A percentile compares a stretch with the other conserved stretches of the same genome.
Conservation (phyloP, 1,284 basidiomycete species). For the Tremellales sp. region DNA sequence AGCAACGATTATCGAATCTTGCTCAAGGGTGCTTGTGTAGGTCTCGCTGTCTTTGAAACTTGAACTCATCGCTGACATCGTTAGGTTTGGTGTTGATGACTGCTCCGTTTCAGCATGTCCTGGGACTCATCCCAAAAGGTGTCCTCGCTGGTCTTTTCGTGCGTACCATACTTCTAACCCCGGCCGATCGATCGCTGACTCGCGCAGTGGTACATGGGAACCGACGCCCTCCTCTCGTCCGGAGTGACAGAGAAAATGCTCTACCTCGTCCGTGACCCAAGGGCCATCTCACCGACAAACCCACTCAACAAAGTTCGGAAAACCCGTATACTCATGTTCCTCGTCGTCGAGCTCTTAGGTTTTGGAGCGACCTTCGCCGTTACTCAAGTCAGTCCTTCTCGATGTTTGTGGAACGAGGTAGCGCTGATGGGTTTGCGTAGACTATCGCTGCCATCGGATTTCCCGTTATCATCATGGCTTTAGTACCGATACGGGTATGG, state of each 20-base stretch:
- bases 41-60: constrained; percentile 39
- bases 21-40: constrained; percentile 71
- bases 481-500: constrained; percentile 75
- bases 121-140: constrained; percentile 71
- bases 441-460: constrained; percentile 89
- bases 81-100: constrained; percentile 63
- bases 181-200: not conserved
- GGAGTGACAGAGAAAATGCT: constrained; percentile 79
- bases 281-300: constrained; percentile 60
- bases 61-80: constrained; percentile 5
- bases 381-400: constrained; percentile 57
- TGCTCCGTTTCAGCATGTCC: constrained; percentile 72
- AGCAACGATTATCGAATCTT: constrained; percentile 83
- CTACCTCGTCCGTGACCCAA: constrained; percentile 72
- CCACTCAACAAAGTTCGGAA: constrained; percentile 71
- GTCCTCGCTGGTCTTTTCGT: constrained; percentile 49
- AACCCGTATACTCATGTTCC: constrained; percentile 71
- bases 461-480: constrained; percentile 79
- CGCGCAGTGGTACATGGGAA: constrained; percentile 84
- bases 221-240: constrained; percentile 72
- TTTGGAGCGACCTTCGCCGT: constrained; percentile 89
- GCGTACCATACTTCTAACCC: constrained; percentile 45
- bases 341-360: constrained; percentile 73
- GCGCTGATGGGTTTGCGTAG: constrained; percentile 52
- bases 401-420: not conserved